Base-by-base conservation (phyloP, 495 filamentous ascomycete genomes). In the Saxophila tyrrhenica region DNA sequence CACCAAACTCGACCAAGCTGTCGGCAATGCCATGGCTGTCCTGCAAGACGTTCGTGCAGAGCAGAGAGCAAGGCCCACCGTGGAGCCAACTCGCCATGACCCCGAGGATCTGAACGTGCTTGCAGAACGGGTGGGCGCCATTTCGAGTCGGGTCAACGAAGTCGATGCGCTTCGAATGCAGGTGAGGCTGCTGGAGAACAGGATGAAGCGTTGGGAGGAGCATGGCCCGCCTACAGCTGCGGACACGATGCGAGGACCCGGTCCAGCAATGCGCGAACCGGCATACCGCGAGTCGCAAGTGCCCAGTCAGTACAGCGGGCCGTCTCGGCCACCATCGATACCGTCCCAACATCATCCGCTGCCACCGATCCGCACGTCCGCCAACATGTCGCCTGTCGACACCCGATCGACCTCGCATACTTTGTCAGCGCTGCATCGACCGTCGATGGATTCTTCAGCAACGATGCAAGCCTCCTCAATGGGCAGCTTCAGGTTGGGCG, bases 161-260 rank as follows among this genome's bases (percentile, higher is more conserved):
- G 56, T 72, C 15, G 69, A 72, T 49, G 58, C 49, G 2, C 41
- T 72, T 16, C 68, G 63, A 58, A 50, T 70, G 58, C 64, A 64
- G 23, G 48, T 70, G 25, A 65, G 68, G 39, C 56, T 69, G 10
- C 55, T 72, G 58, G 69, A 66, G 57, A 59, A 62, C 29, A 60
- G 64, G 25, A 62, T 70, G 22, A 55, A 63, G 47, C 58, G 64
- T 0, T 54, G 70, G 15, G 69, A 71, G 52, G 65, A 69, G 39
- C 58, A 56, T 20, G 43, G 39, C n/a, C 38, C 48, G 29, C 54
- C 52, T 1, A 15, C 47, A 24, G 39, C 52, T 13, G 17, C 38
- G 3, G 19, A 10, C 13, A 21, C n/a, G 8, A 52, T 24, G 22
- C 32, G 39, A 0, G 55, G 24, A 25, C 45, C 54, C 10, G 25